Conservation (phyloP, 2,329 filamentous ascomycete species). For the Xylariaceae sp. region DNA sequence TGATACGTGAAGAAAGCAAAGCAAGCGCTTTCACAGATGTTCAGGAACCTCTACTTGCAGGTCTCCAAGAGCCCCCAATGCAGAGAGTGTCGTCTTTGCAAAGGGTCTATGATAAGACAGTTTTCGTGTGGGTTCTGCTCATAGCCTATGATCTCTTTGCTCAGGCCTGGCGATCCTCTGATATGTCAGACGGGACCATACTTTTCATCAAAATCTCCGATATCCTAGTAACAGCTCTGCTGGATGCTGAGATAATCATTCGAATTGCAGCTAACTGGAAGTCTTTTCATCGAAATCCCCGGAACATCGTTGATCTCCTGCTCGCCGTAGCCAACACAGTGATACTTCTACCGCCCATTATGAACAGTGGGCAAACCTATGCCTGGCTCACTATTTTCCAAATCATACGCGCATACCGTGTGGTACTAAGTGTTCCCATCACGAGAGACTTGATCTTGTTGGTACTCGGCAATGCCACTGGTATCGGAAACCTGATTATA, state of each 20-base stretch:
- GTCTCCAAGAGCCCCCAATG: slow-evolving; percentile 38
- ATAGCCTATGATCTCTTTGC: slow-evolving; percentile 78
- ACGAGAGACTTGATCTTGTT: slow-evolving; percentile 82
- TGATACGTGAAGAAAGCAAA: slow-evolving; percentile 94
- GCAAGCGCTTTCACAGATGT: slow-evolving; percentile 86
- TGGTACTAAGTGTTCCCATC: slow-evolving; percentile 84
- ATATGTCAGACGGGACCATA: slow-evolving; percentile 61
- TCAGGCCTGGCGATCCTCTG: slow-evolving; percentile 72
- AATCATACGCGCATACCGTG: slow-evolving; percentile 84
- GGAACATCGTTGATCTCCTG: slow-evolving; percentile 75
- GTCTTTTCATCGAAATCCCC: slow-evolving; percentile 67
- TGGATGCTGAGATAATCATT: slow-evolving; percentile 78
- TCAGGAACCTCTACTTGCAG: slow-evolving; percentile 44
- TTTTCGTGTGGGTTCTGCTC: slow-evolving; percentile 72
- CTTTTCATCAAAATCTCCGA: slow-evolving; percentile 70
- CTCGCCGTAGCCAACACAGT: slow-evolving; percentile 78
- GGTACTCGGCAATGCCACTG: slow-evolving; percentile 84
- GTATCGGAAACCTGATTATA: slow-evolving; percentile 90
- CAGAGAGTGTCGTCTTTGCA: slow-evolving; percentile 54
- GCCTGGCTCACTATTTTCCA: slow-evolving; percentile 91
- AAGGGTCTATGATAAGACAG: slow-evolving; percentile 68
- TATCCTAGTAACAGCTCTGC: slow-evolving; percentile 68
- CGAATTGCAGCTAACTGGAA: slow-evolving; percentile 78
- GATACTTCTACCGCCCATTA: slow-evolving; percentile 82
- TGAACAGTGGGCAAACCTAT: slow-evolving; percentile 66